Base-by-base conservation (phyloP, 257 asterid species). In the Solanum pimpinellifolium region DNA sequence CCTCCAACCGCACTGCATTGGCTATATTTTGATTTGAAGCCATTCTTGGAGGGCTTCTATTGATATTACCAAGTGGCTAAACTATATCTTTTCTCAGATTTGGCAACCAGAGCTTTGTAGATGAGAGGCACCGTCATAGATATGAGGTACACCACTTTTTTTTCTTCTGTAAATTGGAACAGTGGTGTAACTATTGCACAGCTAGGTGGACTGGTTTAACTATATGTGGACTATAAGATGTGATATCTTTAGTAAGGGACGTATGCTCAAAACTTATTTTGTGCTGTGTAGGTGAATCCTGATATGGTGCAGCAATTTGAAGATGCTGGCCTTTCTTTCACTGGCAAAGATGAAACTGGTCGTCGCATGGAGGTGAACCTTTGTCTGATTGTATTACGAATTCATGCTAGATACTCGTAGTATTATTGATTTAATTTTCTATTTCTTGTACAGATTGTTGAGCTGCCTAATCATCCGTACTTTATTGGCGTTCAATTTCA, bases 311-410 rank as follows among this genome's bases (percentile, higher is more conserved):
- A 82, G 69, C 91, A 60, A 87, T 91, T 94, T 89, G 96, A 94
- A 92, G 93, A 90, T 44, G 98, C 95, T 62, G 98, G 98, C 42
- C 95, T 94, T 87, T 84, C 86, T 85, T 93, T 94, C 87, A 83
- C 93, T 49, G 98, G 98, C 68, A 94, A 93, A 91, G 98, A 94
- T 88, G 96, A 92, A 89, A 93, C 90, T 87, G 98, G 96, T 66
- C 44, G 87, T 42, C 96, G 98, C 66, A 94, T 94, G 98, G 98
- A 94, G 98, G 98, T 93, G 89, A 39, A 44, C 87, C 49, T 89
- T 85, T 70, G 4, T 78, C 76, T 73, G 85, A 35, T 33, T 37
- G 33, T n/a, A 74, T 47, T 56, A 11, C 66, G 70, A 83, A 46
- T 74, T 85, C 31, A 46, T 70, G 41, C 59, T 49, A 74, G 74